Base-by-base conservation (phyloP, 1,139 yeast genomes). In the Blastobotrys illinoisensis region DNA sequence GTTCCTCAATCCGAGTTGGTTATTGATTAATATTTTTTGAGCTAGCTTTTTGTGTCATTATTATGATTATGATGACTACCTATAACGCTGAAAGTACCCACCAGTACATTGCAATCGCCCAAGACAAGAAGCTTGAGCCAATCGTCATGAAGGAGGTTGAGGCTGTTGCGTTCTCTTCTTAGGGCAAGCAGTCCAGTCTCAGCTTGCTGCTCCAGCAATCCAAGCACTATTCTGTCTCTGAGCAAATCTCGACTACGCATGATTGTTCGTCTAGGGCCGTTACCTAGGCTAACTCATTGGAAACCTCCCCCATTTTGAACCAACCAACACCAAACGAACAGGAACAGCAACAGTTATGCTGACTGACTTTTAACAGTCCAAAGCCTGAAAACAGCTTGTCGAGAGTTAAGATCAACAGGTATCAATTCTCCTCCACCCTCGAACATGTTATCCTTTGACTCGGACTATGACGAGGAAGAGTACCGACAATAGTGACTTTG, bases 301-400 rank as follows among this genome's bases (percentile, higher is more conserved):
- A 14, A 2, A 32, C 40, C 5, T 32, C 40, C 40, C 40, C 40
- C 16, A 32, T 32, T 16, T 32, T 32, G 40, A 32, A 32, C 16
- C 40, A 32, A 32, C 40, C 40, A 32, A 32, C 40, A 13, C 14
- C 14, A 11, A 32, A 32, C 16, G 40, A 32, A n/a, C 40, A 32
- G 40, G 40, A 44, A 6, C 44, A 20, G 32, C 40, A 21, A 9
- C 43, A 21, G 18, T 24, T 48, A 14, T 26, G 48, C 45, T 46
- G 56, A 23, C 47, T 54, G 48, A 54, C 54, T 7, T 54, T 54
- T 51, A 49, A 50, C 20, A 51, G 56, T 24, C 56, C 56, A 36
- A 54, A 54, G 45, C 56, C 56, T 21, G 50, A 53, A 19, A 43
- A 48, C 46, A 26, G 46, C 40, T 28, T 46, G 7, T 19, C 51